A percentile compares a stretch with the other conserved stretches of the same genome.
phyloP scores from a whole-genome alignment of 2,329 filamentous ascomycete genomes.

The Trichoderma pleuroti region DNA sequence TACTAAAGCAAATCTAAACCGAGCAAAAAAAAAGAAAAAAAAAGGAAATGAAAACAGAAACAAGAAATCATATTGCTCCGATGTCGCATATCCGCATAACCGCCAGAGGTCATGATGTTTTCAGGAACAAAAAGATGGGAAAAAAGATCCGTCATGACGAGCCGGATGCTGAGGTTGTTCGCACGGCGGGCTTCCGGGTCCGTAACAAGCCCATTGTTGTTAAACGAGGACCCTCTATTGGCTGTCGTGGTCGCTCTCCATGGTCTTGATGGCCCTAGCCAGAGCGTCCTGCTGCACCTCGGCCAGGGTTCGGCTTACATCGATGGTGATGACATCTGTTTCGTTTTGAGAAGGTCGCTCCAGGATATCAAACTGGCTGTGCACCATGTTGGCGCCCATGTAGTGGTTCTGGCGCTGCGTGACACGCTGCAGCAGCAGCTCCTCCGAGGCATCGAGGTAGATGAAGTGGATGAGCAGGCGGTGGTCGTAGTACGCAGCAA shows the following conservation, averaged over 20 bases:
- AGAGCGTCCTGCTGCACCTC: conserved; percentile 61
- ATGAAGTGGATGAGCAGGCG: conserved; percentile 85
- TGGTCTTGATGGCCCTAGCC: conserved; percentile 51
- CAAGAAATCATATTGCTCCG: not conserved
- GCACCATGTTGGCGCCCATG: conserved; percentile 95
- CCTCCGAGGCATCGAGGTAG: conserved; percentile 77
- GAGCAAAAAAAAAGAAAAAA: not conserved
- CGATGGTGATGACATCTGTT: conserved; percentile 67
- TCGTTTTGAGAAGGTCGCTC: conserved; percentile 74
- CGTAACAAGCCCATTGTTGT: not conserved
- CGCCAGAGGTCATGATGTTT: not conserved
- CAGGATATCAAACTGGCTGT: conserved; percentile 84
- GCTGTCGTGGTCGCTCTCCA: conserved; percentile 33
- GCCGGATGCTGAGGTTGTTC: not conserved
- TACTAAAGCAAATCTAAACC: conserved; percentile 11
- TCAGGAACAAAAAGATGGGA: not conserved
- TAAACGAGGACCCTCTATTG: conserved; percentile 18
- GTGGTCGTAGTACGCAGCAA: conserved; percentile 71
- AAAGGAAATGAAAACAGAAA: not conserved
- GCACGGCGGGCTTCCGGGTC: not conserved
- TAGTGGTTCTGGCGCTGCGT: conserved; percentile 76
- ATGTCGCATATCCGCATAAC: conserved; percentile 7
- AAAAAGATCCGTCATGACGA: not conserved
- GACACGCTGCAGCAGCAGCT: conserved; percentile 72
- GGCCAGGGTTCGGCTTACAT: conserved; percentile 58